Evolutionary conservation across 495 filamentous ascomycete genomes (phyloP).

Genomic region (Trichoderma gamsii): DNA sequence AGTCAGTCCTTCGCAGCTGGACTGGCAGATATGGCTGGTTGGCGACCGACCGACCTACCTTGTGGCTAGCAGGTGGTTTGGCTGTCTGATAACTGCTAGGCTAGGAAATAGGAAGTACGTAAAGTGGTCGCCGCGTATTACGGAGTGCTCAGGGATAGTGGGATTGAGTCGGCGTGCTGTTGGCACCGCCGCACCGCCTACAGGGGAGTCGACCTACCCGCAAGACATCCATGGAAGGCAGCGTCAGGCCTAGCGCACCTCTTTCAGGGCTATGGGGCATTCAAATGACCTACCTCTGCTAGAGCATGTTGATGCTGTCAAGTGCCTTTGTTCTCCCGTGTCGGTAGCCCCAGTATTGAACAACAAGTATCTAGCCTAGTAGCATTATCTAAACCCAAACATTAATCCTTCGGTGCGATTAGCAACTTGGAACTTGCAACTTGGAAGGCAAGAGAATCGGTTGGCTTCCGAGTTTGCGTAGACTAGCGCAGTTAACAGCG

Average conservation of each 20-base stretch:
- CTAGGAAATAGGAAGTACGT: background rate
- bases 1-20: background rate
- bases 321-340: background rate
- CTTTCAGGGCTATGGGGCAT: background rate
- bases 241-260: background rate
- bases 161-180: background rate
- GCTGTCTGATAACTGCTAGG: background rate
- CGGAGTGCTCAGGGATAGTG: background rate
- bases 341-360: background rate
- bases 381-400: too few species aligned
- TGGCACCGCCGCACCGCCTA: slow-evolving; percentile 2
- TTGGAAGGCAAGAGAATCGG: too few species aligned
- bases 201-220: background rate
- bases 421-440: too few species aligned
- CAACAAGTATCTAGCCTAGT: too few species aligned
- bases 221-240: background rate
- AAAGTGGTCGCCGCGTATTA: slow-evolving; percentile 3
- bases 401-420: too few species aligned
- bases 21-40: background rate
- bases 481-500: too few species aligned
- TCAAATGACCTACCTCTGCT: background rate
- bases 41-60: background rate
- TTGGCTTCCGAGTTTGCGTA: too few species aligned
- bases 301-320: background rate
- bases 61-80: background rate